Base-by-base conservation (phyloP, 352 stramenopile genomes). In the Phytophthora idaei region DNA sequence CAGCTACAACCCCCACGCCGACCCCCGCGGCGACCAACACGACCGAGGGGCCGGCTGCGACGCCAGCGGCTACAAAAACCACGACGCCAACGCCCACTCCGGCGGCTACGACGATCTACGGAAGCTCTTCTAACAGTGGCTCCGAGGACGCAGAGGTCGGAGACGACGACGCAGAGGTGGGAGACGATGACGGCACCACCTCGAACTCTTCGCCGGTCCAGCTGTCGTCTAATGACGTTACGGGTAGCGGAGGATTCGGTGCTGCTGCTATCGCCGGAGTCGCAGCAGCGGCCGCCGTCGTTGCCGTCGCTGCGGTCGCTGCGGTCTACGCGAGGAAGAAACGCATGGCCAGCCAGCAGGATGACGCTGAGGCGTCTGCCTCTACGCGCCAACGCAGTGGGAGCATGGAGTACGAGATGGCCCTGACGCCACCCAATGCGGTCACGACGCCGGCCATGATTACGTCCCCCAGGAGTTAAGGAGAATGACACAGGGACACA, bases 391-490 rank as follows among this genome's bases (percentile, higher is more conserved):
- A 61, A 51, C 66, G 61, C 44, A 57, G 67, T 25, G 42, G 52
- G 44, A 78, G 71, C 48, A 46, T 69, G 29, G 71, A 78, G 48
- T 78, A 78, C 58, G 71, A 74, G 45, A 75, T 75, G 67, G 71
- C 49, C 1, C 29, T 75, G 39, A 78, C 71, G 37, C 71, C 71
- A 28, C 48, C 62, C 6, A 67, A 77, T 36, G 52, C 36, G 6
- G 9, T 65, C 29, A 62, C 56, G 3, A 66, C 37, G 36, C 50
- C 55, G 15, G 39, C 14, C 28, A 17, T 45, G 5, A 64, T 77
- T 12, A 77, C 65, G 45, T 74, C 69, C 17, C 65, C 69, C 12
- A 64, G 64, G 57, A 37, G 71, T 63, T 76, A 70, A 61, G 36
- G 17, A 62, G 14, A 42, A 14, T 32, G 36, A 50, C 6, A 47